Evolutionary conservation across 352 stramenopile genomes (phyloP).

Genomic region (Pythium pyrilobum): DNA sequence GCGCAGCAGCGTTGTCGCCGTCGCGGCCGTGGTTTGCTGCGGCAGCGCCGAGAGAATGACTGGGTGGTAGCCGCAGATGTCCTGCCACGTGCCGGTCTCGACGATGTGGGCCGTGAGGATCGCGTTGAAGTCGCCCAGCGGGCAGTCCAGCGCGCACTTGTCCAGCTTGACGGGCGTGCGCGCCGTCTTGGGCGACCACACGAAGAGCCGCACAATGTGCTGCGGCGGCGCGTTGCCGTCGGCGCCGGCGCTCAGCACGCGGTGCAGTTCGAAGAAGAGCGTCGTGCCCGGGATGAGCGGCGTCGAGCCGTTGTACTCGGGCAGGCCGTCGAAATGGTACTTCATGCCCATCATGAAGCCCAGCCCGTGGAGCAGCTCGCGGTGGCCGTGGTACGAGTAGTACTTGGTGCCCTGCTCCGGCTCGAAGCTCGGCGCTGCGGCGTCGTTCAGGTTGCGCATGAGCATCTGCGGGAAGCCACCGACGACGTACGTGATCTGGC

Average conservation of each 20-base stretch:
- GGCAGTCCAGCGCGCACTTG: constrained; percentile 53
- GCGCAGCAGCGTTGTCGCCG: neutral
- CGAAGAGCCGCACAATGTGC: constrained; percentile 58
- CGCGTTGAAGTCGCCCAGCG: constrained; percentile 42
- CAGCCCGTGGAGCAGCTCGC: constrained; percentile 72
- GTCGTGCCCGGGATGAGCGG: constrained; percentile 62
- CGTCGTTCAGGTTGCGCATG: constrained; percentile 54
- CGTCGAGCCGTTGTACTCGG: constrained; percentile 62
- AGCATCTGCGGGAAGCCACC: constrained; percentile 64
- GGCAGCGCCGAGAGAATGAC: neutral
- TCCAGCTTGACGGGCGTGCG: constrained; percentile 54
- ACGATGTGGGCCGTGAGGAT: constrained; percentile 54
- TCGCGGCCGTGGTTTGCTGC: neutral
- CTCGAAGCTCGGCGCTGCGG: constrained; percentile 23
- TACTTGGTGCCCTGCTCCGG: constrained; percentile 48
- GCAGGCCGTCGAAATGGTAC: constrained; percentile 62
- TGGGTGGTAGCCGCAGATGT: constrained; percentile 68
- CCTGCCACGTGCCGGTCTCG: constrained; percentile 58
- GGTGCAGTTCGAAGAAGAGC: constrained; percentile 72
- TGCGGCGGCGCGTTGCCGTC: constrained; percentile 17
- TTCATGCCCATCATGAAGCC: constrained; percentile 79
- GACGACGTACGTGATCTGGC: constrained; percentile 60
- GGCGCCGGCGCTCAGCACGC: constrained; percentile 14
- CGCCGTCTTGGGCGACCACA: constrained; percentile 58
- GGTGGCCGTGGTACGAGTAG: constrained; percentile 74